These are phyloP conservation scores for Aquilaria yunnanensis DNA, from an alignment of 345 rosid genomes.

Conservation along the genomic window DNA sequence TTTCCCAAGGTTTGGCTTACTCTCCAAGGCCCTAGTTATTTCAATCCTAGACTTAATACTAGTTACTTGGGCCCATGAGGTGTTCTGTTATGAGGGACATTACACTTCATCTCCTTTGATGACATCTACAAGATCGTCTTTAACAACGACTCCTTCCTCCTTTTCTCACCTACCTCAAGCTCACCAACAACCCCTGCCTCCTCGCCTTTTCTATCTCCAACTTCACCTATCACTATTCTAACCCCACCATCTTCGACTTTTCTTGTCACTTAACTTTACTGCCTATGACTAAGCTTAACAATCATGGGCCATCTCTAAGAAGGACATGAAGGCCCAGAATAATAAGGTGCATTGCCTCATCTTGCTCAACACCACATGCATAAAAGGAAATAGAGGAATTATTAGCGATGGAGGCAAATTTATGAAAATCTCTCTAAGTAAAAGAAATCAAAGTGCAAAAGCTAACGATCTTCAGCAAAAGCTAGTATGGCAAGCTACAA, in stretches of 20 bases:
- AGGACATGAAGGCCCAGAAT: slow-evolving; percentile 58
- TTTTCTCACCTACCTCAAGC: slow-evolving; percentile 76
- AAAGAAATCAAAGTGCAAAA: slow-evolving; percentile 36
- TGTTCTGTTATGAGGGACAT: too few relatives aligned
- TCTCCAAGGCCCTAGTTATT: too few relatives aligned
- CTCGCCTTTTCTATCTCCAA: slow-evolving; percentile 54
- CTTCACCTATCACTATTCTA: slow-evolving; percentile 47
- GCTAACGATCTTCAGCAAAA: slow-evolving; percentile 62
- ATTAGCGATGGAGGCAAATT: slow-evolving; percentile 38
- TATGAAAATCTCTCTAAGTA: slow-evolving; percentile 37
- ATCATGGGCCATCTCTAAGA: slow-evolving; percentile 50
- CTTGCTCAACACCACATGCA: slow-evolving; percentile 48
- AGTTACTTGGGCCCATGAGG: too few relatives aligned
- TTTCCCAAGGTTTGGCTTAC: too few relatives aligned
- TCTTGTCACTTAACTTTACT: slow-evolving; percentile 53
- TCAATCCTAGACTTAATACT: too few relatives aligned
- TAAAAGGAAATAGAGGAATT: slow-evolving; percentile 86
- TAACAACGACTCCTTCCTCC: slow-evolving; percentile 70
- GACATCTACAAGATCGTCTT: slow-evolving; percentile 78
- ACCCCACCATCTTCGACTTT: slow-evolving; percentile 38
- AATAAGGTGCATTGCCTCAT: slow-evolving; percentile 77
- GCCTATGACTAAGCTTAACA: slow-evolving; percentile 59
- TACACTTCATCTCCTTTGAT: slow-evolving; percentile 35
- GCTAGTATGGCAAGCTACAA: slow-evolving; percentile 36
- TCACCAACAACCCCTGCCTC: slow-evolving; percentile 49